Evolutionary conservation across 2,329 filamentous ascomycete genomes (phyloP).

Genomic region (Aspergillus udagawae): DNA sequence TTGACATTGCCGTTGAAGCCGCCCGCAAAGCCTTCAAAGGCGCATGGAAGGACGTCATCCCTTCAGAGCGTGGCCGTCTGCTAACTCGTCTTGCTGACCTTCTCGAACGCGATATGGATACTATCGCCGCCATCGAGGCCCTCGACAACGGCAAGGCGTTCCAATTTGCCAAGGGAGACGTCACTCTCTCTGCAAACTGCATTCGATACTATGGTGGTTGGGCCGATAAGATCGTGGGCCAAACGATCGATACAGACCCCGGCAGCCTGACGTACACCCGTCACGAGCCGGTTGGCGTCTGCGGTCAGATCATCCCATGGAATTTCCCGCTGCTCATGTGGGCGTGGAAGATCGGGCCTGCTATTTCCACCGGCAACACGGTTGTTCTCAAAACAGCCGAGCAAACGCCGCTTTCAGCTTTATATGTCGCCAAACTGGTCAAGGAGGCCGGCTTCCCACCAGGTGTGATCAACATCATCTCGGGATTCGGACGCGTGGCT

Average conservation of each 20-base stretch:
- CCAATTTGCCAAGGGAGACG: conserved; percentile 60
- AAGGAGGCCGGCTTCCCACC: conserved; percentile 60
- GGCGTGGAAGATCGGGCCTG: conserved; percentile 81
- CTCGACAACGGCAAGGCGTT: conserved; percentile 55
- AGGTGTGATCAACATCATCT: conserved; percentile 61
- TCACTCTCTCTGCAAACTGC: conserved; percentile 63
- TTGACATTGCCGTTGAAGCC: conserved; percentile 72
- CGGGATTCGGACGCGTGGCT: conserved; percentile 72
- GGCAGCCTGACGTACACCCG: conserved; percentile 82
- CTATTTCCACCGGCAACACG: conserved; percentile 58
- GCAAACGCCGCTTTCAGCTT: conserved; percentile 65
- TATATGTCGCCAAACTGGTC: conserved; percentile 51
- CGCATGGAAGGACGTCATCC: conserved; percentile 63
- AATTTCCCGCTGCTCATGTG: conserved; percentile 83
- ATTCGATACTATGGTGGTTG: conserved; percentile 86
- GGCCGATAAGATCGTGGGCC: conserved; percentile 93
- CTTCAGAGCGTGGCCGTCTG: conserved; percentile 64
- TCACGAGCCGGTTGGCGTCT: conserved; percentile 75
- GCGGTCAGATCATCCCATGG: conserved; percentile 86
- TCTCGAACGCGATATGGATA: conserved; percentile 70
- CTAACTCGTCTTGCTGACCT: conserved; percentile 76
- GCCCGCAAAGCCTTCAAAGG: conserved; percentile 83
- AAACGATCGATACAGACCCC: conserved; percentile 73
- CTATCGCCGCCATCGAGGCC: conserved; percentile 76
- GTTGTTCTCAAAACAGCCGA: conserved; percentile 63